phyloP scores from a whole-genome alignment of 768 basidiomycete species.

The Lactifluus hygrophoroides region DNA sequence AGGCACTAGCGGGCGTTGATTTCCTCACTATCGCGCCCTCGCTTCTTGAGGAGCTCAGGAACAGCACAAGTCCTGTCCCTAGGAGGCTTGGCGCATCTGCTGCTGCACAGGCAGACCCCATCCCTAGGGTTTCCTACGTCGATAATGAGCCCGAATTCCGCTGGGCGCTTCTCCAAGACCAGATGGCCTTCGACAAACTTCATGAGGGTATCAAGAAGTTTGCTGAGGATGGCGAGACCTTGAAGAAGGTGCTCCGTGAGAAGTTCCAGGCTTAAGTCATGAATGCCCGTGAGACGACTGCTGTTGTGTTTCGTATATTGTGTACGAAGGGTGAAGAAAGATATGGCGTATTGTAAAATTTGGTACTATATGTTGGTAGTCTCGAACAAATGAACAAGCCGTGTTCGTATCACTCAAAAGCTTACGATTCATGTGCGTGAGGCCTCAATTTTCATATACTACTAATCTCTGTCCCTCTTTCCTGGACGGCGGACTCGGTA shows the following conservation, averaged over 20 bases:
- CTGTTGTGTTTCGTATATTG: not conserved
- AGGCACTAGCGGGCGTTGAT: slow-evolving; percentile 90
- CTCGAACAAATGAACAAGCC: not conserved
- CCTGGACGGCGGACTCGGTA: no score
- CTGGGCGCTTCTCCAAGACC: slow-evolving; percentile 85
- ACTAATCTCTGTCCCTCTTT: no score
- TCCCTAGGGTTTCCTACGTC: slow-evolving; percentile 75
- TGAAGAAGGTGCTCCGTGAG: slow-evolving; percentile 73
- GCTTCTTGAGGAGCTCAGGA: slow-evolving; percentile 90
- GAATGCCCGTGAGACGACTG: not conserved
- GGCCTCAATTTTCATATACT: no score
- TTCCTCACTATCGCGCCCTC: slow-evolving; percentile 92
- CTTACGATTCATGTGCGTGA: not conserved
- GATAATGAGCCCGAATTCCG: slow-evolving; percentile 96
- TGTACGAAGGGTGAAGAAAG: no score
- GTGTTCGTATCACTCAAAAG: not conserved
- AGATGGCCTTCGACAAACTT: slow-evolving; percentile 98
- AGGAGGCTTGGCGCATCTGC: slow-evolving; percentile 68
- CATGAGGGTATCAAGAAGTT: slow-evolving; percentile 99
- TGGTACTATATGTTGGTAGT: no score
- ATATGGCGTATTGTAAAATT: no score
- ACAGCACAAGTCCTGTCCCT: slow-evolving; percentile 66
- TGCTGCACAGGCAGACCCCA: slow-evolving; percentile 51
- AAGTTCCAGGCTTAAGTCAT: slow-evolving; percentile 44
- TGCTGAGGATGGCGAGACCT: slow-evolving; percentile 85